Evolutionary conservation across 139 green algal species (phyloP).

Genomic region (Coelastrella sp.): DNA sequence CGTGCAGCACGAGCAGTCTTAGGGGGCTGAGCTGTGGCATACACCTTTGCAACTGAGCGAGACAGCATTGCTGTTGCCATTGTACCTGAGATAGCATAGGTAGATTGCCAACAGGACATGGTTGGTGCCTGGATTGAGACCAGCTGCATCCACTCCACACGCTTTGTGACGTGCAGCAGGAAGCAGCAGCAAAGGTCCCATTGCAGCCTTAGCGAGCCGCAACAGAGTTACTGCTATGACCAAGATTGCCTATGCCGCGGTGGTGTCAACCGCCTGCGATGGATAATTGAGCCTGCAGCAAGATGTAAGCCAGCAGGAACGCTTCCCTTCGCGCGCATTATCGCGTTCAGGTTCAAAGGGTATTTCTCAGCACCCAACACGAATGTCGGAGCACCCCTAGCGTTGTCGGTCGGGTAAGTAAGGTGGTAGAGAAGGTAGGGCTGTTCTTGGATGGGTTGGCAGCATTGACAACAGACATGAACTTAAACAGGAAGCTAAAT

Average conservation of each 20-base stretch:
- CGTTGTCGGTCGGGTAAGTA: conserved; percentile 22
- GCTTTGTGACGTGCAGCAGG: neutral
- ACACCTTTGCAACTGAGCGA: conserved; percentile 22
- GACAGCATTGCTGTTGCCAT: conserved; percentile 38
- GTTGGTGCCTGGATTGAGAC: neutral
- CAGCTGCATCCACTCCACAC: neutral
- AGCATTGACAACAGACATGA: neutral
- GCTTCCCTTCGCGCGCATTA: conserved; percentile 51
- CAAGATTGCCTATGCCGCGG: too few species aligned
- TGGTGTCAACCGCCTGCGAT: too few species aligned
- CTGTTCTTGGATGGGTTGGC: neutral
- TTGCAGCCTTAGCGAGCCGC: neutral
- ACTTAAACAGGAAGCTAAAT: too few species aligned
- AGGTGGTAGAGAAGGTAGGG: neutral
- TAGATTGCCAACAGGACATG: neutral
- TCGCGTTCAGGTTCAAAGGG: conserved; percentile 52
- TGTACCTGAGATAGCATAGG: conserved; percentile 17
- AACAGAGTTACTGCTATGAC: too few species aligned
- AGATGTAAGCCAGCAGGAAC: conserved; percentile 9
- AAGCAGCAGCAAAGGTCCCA: neutral
- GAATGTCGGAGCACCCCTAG: conserved; percentile 45
- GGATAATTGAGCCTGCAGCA: neutral
- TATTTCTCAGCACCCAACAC: conserved; percentile 47
- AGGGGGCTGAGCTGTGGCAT: conserved; percentile 9
- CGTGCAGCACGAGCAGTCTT: neutral